Base-by-base conservation (phyloP, 2,329 filamentous ascomycete genomes). In the Basipetospora chlamydospora region DNA sequence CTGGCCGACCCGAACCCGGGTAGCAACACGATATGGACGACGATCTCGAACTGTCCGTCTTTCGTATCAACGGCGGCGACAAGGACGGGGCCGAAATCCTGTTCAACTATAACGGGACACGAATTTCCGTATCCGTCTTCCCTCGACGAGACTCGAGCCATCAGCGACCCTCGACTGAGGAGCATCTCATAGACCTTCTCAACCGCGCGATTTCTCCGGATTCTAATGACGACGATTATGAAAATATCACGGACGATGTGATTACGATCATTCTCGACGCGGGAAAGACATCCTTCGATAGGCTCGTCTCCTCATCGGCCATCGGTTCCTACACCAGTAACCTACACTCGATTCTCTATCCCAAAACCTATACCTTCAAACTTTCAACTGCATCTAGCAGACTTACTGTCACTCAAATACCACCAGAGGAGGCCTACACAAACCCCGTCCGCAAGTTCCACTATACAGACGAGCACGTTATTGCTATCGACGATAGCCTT, bases 41-140 rank as follows among this genome's bases (percentile, higher is more conserved):
- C 17, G 28, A 33, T 16, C 34, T 42, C 25, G 17, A n/a, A n/a
- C n/a, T n/a, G n/a, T n/a, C 18, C 16, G 32, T 45, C 28, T 29
- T 37, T 36, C 39, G 43, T 37, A 35, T 48, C 18, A 39, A 48
- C 36, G 39, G 26, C n/a, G 45, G 46, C 40, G 44, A 46, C 28
- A 43, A 41, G 13, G 46, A 47, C 28, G 44, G 46, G 16, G 47
- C 47, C 34, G 47, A 47, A 12, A 42, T 49, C 16, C 28, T 45
- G 22, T 49, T 46, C 35, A 28, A 37, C 23, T 47, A 43, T 39
- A 47, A 47, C 37, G 39, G 34, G 37, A 35, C 37, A 37, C 42
- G 33, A 35, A 46, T 47, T 20, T 26, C 42, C 29, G 42, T 47
- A n/a, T 47, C 47, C 13, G 40, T 46, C 26, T 44, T 47, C 32